These are phyloP conservation scores for Pelargonium australe DNA, from an alignment of 441 rosid species.

Conservation along the genomic window DNA sequence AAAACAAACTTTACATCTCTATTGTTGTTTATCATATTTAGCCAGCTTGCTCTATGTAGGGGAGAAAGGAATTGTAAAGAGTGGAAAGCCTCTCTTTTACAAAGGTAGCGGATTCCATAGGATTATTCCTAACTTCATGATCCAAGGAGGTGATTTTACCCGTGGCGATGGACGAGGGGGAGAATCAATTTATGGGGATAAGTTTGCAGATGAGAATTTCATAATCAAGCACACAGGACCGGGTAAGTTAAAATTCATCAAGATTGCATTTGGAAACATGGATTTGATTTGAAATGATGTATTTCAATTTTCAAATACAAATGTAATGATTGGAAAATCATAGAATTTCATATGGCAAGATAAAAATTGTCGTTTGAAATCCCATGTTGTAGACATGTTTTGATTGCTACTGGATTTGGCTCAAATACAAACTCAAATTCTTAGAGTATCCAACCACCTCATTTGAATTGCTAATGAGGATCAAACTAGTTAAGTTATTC, in stretches of 20 bases:
- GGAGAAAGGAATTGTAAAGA: conserved; percentile 62
- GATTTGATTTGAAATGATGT: too few species aligned
- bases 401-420: too few species aligned
- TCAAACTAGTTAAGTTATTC: neutral
- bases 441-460: too few species aligned
- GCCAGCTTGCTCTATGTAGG: conserved; percentile 31
- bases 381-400: too few species aligned
- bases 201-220: conserved; percentile 61
- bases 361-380: too few species aligned
- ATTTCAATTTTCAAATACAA: too few species aligned
- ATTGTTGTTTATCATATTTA: conserved; percentile 6
- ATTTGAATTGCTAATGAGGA: too few species aligned
- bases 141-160: conserved; percentile 73
- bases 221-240: conserved; percentile 54
- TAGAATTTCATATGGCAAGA: too few species aligned
- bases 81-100: conserved; percentile 45
- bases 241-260: conserved; percentile 27
- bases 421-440: too few species aligned
- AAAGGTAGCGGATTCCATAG: conserved; percentile 61
- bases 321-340: too few species aligned
- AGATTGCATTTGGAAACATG: neutral
- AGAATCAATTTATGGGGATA: conserved; percentile 57
- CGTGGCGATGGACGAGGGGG: conserved; percentile 64
- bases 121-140: conserved; percentile 67
- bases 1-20: neutral